Evolutionary conservation across 345 rosid species (phyloP).

Genomic region (Salix purpurea): DNA sequence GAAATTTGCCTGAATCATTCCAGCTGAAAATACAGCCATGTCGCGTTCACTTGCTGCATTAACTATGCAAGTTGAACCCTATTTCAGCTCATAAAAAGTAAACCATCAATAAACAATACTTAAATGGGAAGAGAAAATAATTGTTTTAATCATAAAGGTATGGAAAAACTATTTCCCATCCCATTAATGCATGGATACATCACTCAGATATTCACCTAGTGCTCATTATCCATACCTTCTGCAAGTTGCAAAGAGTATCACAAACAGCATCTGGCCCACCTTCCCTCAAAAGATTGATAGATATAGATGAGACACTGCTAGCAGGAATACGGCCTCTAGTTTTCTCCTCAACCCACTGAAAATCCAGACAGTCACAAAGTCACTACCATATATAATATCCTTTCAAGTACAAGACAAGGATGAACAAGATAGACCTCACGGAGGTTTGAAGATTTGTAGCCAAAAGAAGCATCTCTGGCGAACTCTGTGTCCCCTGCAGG

Average conservation of each 20-base stretch:
- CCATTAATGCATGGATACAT: neutral
- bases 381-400: too few relatives aligned
- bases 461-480: too few relatives aligned
- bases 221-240: constrained; percentile 49
- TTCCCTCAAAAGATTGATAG: constrained; percentile 71
- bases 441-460: too few relatives aligned
- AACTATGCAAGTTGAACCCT: constrained; percentile 61
- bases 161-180: neutral
- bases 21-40: too few relatives aligned
- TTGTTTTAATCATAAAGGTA: neutral
- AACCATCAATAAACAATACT: neutral
- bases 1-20: too few relatives aligned
- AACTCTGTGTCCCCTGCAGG: too few relatives aligned
- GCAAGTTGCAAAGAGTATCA: constrained; percentile 62
- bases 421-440: too few relatives aligned
- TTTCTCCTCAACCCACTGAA: too few relatives aligned
- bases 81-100: constrained; percentile 23
- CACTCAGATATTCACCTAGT: neutral
- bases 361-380: too few relatives aligned
- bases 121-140: neutral
- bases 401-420: too few relatives aligned
- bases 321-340: too few relatives aligned
- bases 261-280: constrained; percentile 94
- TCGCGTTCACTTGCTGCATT: too few relatives aligned
- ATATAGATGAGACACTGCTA: constrained; percentile 62